Percentiles rank a stretch among this genome's conserved stretches.
Evolutionary conservation across 768 basidiomycete genomes (phyloP).

Genomic region (Lactarius indigo): DNA sequence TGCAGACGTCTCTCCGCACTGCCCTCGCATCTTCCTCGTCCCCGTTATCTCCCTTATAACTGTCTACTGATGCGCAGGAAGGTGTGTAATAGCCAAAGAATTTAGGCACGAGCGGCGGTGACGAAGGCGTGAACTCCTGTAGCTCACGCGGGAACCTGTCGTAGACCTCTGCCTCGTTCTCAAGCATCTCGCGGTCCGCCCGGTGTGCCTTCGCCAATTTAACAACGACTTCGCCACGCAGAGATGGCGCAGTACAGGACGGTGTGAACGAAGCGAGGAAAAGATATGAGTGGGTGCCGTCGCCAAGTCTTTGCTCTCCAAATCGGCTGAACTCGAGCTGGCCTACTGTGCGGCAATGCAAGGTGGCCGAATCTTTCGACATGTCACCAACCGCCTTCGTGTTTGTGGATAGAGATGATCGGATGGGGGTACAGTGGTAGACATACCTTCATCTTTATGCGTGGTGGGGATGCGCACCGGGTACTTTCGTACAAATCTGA

Average conservation of each 20-base stretch:
- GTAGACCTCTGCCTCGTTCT: slow-evolving; percentile 44
- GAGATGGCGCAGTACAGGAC: slow-evolving; percentile 24
- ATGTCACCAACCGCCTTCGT: too few species aligned
- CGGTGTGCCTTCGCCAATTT: slow-evolving; percentile 26
- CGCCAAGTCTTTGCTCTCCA: slow-evolving; percentile 33
- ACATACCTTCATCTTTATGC: background rate
- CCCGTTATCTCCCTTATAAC: background rate
- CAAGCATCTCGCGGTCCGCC: slow-evolving; percentile 21
- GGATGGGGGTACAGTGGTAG: too few species aligned
- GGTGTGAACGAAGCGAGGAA: slow-evolving; percentile 53
- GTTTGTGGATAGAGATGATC: background rate
- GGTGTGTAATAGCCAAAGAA: slow-evolving; percentile 60
- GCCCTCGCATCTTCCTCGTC: background rate
- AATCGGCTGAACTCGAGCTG: slow-evolving; percentile 43
- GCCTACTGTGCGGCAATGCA: background rate
- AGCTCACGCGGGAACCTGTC: slow-evolving; percentile 43
- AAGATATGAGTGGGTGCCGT: slow-evolving; percentile 51
- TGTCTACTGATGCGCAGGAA: slow-evolving; percentile 13
- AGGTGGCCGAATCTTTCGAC: background rate
- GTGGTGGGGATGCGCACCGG: background rate
- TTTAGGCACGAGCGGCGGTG: slow-evolving; percentile 54
- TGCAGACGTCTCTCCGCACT: background rate
- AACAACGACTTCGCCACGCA: slow-evolving; percentile 27
- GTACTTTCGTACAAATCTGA: slow-evolving; percentile 7
- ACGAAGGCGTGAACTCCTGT: slow-evolving; percentile 48